Evolutionary conservation across 1,284 basidiomycete species (phyloP), one percentile per base, ranked within the genome.

Genomic region (Melampsora americana): DNA sequence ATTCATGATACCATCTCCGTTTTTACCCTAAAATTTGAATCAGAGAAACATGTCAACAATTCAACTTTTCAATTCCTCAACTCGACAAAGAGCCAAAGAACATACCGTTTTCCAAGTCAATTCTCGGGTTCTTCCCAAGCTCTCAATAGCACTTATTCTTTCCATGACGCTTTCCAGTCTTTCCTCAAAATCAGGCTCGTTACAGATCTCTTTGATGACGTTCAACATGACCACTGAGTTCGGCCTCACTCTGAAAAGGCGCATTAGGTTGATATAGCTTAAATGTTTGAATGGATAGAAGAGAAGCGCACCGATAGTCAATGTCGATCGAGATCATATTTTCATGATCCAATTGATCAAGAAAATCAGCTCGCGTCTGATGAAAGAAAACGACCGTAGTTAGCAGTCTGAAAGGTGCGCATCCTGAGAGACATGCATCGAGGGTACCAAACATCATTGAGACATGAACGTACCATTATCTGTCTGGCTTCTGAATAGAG

Each of bases 281-380:
- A 44, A 26, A 35, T 9, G 7, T n/a, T 39, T 20, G 53, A 60
- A 16, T 7, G n/a, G 35, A 50, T 16, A 28, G 23, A 30, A 20
- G 39, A 18, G 14, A 4, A n/a, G 61, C 73, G 67, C 60, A 76
- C 73, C 61, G 66, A 53, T 76, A 76, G 48, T 76, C 73, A 50
- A 60, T 68, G 42, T 76, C 73, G 28, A 76, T 76, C 6, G 66
- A 35, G 26, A 76, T 76, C 26, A 76, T 69, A 20, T 76, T 76
- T 64, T 76, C 73, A 18, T 76, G 73, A 28, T 76, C 73, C 39
- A 76, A 69, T 30, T 76, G 66, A 46, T 65, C 66, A 18, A 76
- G 59, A 48, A 76, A 76, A 35, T 76, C 73, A 6, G 73, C 61
- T 12, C 73, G 65, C 28, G 73, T 76, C 73, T 76, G 60, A 56